Percentiles rank a stretch among this genome's conserved stretches.
These are phyloP conservation scores for Stereum hirsutum DNA, from an alignment of 1,284 basidiomycete species.

Conservation along the genomic window DNA sequence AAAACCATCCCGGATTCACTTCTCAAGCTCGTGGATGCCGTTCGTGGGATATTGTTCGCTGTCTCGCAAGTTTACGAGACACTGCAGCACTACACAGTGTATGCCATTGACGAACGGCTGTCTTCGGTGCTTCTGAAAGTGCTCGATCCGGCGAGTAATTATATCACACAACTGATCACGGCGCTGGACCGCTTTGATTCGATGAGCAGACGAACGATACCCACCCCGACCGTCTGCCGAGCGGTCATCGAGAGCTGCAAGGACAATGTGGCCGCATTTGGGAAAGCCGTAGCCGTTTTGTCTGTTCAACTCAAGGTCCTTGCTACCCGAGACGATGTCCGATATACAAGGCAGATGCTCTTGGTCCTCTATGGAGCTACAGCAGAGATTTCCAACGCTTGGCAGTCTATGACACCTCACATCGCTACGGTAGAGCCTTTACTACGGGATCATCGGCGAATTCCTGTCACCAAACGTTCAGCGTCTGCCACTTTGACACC, in stretches of 20 bases:
- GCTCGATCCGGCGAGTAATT: constrained; percentile 76
- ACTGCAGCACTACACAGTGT: constrained; percentile 82
- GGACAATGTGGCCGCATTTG: constrained; percentile 81
- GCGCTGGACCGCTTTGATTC: constrained; percentile 91
- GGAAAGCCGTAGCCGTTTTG: constrained; percentile 81
- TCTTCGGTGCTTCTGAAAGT: constrained; percentile 77
- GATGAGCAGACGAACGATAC: constrained; percentile 59
- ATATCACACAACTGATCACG: constrained; percentile 81
- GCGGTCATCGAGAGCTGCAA: constrained; percentile 78
- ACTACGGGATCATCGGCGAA: constrained; percentile 37
- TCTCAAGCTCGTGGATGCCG: constrained; percentile 74
- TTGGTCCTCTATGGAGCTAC: constrained; percentile 87
- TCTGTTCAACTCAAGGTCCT: constrained; percentile 76
- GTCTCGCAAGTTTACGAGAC: constrained; percentile 90
- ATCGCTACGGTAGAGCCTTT: constrained; percentile 64
- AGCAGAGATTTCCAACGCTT: constrained; percentile 83
- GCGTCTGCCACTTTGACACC: constrained; percentile 8
- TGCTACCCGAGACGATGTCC: constrained; percentile 70
- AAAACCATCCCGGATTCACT: constrained; percentile 71
- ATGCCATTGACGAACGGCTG: constrained; percentile 82
- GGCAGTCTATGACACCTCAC: constrained; percentile 73
- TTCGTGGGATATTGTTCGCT: constrained; percentile 88
- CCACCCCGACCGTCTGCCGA: constrained; percentile 70
- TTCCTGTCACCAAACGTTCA: constrained; percentile 17
- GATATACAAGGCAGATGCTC: constrained; percentile 84